A percentile compares a stretch with the other conserved stretches of the same genome.
Conservation (phyloP, 257 asterid genomes). For the Solanum pimpinellifolium region DNA sequence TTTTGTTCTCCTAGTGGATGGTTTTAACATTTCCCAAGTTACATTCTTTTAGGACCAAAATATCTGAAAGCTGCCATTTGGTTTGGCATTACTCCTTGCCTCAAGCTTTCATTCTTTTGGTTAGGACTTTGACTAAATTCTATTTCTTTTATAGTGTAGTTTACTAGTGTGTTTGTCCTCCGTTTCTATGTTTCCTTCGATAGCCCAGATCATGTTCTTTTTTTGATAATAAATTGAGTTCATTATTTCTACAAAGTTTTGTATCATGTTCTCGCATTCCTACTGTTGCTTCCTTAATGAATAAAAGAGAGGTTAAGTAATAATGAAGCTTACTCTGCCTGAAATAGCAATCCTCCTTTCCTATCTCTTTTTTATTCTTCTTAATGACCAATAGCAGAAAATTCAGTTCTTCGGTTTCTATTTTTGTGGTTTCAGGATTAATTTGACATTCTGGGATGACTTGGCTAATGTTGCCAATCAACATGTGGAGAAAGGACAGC, state of each 20-base stretch:
- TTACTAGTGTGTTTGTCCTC: not conserved
- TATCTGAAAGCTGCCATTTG: not conserved
- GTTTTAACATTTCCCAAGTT: not conserved
- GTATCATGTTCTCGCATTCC: not conserved
- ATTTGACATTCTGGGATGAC: slow-evolving; percentile 12
- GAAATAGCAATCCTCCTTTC: not conserved
- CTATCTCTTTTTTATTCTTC: not conserved
- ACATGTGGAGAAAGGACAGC: slow-evolving; percentile 84
- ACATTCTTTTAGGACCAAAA: not conserved
- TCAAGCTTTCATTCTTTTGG: not conserved
- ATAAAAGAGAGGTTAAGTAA: not conserved
- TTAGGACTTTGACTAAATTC: not conserved
- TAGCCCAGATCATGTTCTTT: not conserved
- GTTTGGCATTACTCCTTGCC: not conserved
- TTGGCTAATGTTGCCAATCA: slow-evolving; percentile 4
- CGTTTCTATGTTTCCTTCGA: not conserved
- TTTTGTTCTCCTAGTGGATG: not conserved
- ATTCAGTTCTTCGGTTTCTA: not conserved
- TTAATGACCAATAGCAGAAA: not conserved
- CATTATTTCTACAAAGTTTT: not conserved
- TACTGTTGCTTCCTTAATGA: not conserved
- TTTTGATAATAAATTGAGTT: not conserved
- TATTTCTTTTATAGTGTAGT: not conserved
- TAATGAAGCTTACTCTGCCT: not conserved
- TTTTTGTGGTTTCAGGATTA: not conserved